Evolutionary conservation across 2,329 filamentous ascomycete species (phyloP).

Genomic region (Cercospora citrullina): DNA sequence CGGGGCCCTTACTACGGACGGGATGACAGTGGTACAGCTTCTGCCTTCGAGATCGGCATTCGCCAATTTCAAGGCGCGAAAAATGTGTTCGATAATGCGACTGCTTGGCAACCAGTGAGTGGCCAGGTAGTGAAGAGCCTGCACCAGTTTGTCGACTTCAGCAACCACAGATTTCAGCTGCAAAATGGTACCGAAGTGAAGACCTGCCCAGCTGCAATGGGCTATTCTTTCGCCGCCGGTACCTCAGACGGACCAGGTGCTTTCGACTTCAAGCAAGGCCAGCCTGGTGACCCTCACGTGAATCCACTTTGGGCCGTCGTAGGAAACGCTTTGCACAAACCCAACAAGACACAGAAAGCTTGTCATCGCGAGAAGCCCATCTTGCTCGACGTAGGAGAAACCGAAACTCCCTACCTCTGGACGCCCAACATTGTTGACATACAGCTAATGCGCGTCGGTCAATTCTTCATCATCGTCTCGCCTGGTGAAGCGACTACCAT

Average conservation of each 20-base stretch:
- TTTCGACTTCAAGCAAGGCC: slow-evolving; percentile 91
- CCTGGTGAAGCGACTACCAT: slow-evolving; percentile 91
- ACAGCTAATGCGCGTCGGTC: slow-evolving; percentile 79
- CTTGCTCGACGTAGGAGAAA: slow-evolving; percentile 82
- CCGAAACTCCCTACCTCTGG: slow-evolving; percentile 79
- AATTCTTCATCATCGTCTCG: slow-evolving; percentile 78
- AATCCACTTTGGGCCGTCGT: slow-evolving; percentile 82
- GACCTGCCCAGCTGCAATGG: slow-evolving; percentile 84
- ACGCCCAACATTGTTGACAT: slow-evolving; percentile 89
- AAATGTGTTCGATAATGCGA: slow-evolving; percentile 55
- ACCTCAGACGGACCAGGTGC: slow-evolving; percentile 88
- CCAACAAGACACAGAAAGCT: slow-evolving; percentile 65
- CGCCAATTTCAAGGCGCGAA: slow-evolving; percentile 68
- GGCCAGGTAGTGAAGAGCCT: slow-evolving; percentile 74
- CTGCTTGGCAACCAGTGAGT: slow-evolving; percentile 52
- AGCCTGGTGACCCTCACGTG: slow-evolving; percentile 67
- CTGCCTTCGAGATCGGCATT: slow-evolving; percentile 72
- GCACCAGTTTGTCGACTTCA: slow-evolving; percentile 83
- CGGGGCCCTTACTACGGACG: slow-evolving; percentile 68
- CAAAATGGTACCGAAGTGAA: slow-evolving; percentile 68
- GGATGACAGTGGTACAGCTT: slow-evolving; percentile 65
- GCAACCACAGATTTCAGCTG: slow-evolving; percentile 70
- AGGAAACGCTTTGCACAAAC: slow-evolving; percentile 68
- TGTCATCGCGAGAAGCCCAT: slow-evolving; percentile 85
- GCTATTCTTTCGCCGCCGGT: slow-evolving; percentile 89